A percentile compares a stretch with the other conserved stretches of the same genome.
phyloP scores from a whole-genome alignment of 257 asterid genomes.

The Capsicum chinense region DNA sequence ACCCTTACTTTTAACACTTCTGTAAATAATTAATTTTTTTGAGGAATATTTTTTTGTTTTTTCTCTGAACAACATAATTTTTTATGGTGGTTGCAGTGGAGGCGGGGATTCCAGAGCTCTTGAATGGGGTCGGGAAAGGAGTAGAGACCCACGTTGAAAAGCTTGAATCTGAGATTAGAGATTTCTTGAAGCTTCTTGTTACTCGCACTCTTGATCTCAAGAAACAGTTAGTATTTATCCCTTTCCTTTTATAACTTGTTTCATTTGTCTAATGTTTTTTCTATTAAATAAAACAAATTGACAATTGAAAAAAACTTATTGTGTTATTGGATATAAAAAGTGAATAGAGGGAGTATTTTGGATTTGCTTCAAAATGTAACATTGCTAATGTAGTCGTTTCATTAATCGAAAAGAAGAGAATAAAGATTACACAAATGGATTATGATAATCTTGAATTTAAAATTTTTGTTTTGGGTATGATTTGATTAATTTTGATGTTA shows the following conservation, averaged over 20 bases:
- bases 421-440: background rate
- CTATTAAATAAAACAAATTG: background rate
- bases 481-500: background rate
- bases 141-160: constrained; percentile 64
- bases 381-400: background rate
- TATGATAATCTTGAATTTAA: background rate
- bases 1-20: no score
- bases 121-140: constrained; percentile 82
- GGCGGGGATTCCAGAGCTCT: constrained; percentile 86
- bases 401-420: background rate
- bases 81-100: constrained; percentile 51
- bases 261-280: background rate
- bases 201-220: constrained; percentile 78
- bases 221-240: constrained; percentile 46
- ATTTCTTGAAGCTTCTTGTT: constrained; percentile 68
- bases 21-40: background rate
- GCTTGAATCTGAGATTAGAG: constrained; percentile 76
- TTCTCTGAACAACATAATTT: background rate
- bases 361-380: background rate
- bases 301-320: background rate
- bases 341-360: no score
- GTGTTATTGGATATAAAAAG: background rate
- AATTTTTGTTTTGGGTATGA: no score
- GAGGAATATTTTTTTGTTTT: no score
- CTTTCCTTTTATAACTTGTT: background rate